Evolutionary conservation across 768 basidiomycete species (phyloP), one percentile per base, ranked within the genome.

Genomic region (Lepiota brunneoincarnata): DNA sequence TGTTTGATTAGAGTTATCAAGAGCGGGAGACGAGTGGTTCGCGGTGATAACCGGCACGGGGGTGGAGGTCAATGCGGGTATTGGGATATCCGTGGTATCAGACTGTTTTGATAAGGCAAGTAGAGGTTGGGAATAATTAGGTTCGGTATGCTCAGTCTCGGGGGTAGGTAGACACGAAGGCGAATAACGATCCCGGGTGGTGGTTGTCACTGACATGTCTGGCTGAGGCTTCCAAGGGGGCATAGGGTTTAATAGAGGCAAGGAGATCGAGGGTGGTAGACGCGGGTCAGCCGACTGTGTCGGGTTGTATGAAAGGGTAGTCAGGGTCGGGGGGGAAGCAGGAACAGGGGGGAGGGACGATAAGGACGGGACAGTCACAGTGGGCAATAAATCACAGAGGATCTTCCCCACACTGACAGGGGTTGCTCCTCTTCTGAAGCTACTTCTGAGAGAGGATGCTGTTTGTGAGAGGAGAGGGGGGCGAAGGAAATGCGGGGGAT

Each of bases 371-470:
- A 54, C 24, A 14, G 52, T 45, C 24, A 44, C 52, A 39, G 43
- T 46, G 21, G 52, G 52, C 37, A 54, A 45, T 35, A 54, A 26
- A 28, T 54, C 52, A 38, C 44, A 54, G 39, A 54, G 52, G 37
- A 66, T 63, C 58, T 58, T 53, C 26, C 65, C 67, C 4, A 66
- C 61, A 18, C 55, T 57, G 31, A 63, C 48, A 37, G 52, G 40
- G 14, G 36, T 45, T 40, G 51, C 51, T 23, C 28, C 41, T 15
- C 34, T 49, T 6, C 40, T 38, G n/a, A 23, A 18, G 38, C 46
- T 43, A 36, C 43, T 36, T 49, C 54, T 49, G 18, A 34, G 47
- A 43, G 23, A 26, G 20, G 42, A 35, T 14, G 31, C n/a, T 34
- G 21, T 47, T 17, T 18, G 46, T 3, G 53, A 41, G 36, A 40